phyloP scores from a whole-genome alignment of 2,329 filamentous ascomycete species.

The Clarireedia sp. region DNA sequence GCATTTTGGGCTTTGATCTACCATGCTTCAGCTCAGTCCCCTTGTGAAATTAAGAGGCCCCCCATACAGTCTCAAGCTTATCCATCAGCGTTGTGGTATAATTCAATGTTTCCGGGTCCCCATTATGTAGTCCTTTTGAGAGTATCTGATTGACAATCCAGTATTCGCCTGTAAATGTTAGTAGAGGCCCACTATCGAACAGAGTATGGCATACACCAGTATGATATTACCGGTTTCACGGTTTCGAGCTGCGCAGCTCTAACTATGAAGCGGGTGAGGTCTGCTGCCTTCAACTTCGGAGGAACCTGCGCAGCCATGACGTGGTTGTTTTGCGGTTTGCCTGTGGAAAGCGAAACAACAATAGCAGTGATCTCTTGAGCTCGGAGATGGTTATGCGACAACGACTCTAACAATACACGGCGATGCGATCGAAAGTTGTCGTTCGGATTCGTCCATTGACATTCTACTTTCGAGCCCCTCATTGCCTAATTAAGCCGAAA shows the following conservation, averaged over 20 bases:
- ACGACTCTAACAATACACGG: no score
- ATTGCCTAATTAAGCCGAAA: background rate
- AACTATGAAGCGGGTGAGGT: slow-evolving; percentile 76
- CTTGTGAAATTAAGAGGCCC: background rate
- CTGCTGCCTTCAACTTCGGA: slow-evolving; percentile 65
- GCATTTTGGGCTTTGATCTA: slow-evolving; percentile 65
- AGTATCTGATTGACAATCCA: slow-evolving; percentile 92
- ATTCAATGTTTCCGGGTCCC: slow-evolving; percentile 66
- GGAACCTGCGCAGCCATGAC: slow-evolving; percentile 67
- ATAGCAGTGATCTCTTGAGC: background rate
- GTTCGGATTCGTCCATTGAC: no score
- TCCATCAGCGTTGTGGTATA: slow-evolving; percentile 87
- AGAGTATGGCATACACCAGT: slow-evolving; percentile 69
- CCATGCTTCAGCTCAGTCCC: slow-evolving; percentile 1
- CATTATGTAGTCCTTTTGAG: slow-evolving; percentile 66
- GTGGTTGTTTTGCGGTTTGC: background rate
- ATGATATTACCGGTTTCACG: slow-evolving; percentile 80
- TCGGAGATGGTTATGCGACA: background rate
- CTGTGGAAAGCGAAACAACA: background rate
- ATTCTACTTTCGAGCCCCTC: background rate
- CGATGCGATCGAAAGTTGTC: no score
- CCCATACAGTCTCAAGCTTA: slow-evolving; percentile 66
- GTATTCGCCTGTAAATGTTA: slow-evolving; percentile 60
- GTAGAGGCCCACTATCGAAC: slow-evolving; percentile 2
- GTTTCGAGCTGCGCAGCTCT: slow-evolving; percentile 78